phyloP scores from a whole-genome alignment of 306 rosid genomes.

The Leucaena leucocephala region DNA sequence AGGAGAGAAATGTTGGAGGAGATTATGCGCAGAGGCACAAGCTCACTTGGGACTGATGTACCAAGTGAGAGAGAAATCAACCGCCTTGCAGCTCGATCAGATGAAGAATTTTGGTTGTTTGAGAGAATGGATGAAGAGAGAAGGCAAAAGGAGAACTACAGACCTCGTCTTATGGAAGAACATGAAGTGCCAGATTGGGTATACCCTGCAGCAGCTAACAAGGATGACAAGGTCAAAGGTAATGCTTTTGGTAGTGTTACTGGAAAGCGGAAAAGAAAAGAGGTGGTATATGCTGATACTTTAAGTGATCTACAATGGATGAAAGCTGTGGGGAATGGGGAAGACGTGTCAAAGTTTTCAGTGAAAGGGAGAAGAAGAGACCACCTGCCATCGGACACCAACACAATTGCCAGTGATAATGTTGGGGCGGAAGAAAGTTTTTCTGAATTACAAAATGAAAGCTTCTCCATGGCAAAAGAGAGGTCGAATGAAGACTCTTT shows the following conservation, averaged over 20 bases:
- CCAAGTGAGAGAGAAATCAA: conserved; percentile 99
- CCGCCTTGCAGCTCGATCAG: conserved; percentile 97
- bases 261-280: conserved; percentile 91
- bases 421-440: conserved; percentile 53
- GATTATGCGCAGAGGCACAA: conserved; percentile 96
- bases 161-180: conserved; percentile 95
- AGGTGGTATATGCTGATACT: conserved; percentile 82
- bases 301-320: conserved; percentile 89
- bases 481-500: conserved; percentile 66
- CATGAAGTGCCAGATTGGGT: conserved; percentile 99
- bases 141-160: conserved; percentile 91
- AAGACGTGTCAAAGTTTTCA: conserved; percentile 62
- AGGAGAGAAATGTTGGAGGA: conserved; percentile 96
- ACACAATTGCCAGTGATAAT: conserved; percentile 45
- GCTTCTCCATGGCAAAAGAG: conserved; percentile 47
- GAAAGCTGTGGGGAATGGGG: conserved; percentile 95
- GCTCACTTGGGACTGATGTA: conserved; percentile 94
- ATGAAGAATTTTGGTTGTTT: conserved; percentile 92
- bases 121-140: conserved; percentile 99
- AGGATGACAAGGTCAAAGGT: conserved; percentile 57
- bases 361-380: conserved; percentile 62
- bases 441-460: conserved; percentile 44
- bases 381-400: conserved; percentile 50
- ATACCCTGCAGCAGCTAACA: conserved; percentile 63
- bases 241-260: conserved; percentile 41